These are phyloP conservation scores for Polygonum maritimum DNA, from an alignment of 148 eudicot genomes.

Conservation along the genomic window DNA sequence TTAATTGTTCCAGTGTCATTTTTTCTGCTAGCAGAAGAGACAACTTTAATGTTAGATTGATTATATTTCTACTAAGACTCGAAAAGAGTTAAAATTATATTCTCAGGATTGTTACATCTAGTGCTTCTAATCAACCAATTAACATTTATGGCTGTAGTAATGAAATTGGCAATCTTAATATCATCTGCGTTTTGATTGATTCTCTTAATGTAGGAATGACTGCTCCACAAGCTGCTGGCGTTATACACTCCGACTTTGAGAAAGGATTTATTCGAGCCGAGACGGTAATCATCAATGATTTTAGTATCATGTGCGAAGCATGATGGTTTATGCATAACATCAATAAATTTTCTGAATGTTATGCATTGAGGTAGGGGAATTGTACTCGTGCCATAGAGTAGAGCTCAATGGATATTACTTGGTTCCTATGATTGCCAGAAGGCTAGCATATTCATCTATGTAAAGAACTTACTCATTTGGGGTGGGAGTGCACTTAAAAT, in stretches of 20 bases:
- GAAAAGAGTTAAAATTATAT: not conserved
- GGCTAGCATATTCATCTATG: not conserved
- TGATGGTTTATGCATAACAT: not conserved
- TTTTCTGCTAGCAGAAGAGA: not conserved
- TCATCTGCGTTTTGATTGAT: not conserved
- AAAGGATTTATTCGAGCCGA: slow-evolving; percentile 98
- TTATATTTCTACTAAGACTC: not conserved
- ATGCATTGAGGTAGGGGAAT: not conserved
- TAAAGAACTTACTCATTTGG: not conserved
- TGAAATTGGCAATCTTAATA: not conserved
- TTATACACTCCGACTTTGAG: slow-evolving; percentile 98
- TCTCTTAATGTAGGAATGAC: slow-evolving; percentile 60
- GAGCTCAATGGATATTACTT: not conserved
- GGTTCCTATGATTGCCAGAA: not conserved
- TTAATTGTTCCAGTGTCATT: not conserved
- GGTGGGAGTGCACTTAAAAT: not conserved
- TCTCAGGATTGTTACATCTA: not conserved
- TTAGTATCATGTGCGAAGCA: not conserved
- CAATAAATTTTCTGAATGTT: not conserved
- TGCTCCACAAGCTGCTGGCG: slow-evolving; percentile 99
- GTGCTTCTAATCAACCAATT: not conserved
- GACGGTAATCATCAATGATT: slow-evolving; percentile 48
- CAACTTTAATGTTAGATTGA: not conserved
- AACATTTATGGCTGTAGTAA: not conserved
- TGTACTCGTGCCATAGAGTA: not conserved